Evolutionary conservation across 2,329 filamentous ascomycete species (phyloP), one percentile per base, ranked within the genome.

Genomic region (Pseudocercospora fuligena): DNA sequence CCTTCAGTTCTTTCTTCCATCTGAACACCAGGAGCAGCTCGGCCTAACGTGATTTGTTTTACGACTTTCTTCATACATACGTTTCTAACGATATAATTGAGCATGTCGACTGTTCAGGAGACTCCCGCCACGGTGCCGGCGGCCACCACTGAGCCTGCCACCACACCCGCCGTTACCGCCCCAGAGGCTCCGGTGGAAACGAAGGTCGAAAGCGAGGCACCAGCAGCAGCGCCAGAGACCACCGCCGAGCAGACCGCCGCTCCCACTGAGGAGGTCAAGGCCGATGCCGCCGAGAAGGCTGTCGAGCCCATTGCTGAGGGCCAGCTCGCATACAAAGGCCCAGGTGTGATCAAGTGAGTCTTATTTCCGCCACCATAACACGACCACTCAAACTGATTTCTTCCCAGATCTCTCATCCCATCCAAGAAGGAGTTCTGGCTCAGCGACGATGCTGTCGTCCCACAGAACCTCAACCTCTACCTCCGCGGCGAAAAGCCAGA

Each of bases 401-500:
- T 57, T 46, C 21, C 12, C 74, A 96, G 92, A 88, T 92, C 93
- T 80, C 87, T 98, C 77, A 89, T 92, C 75, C 94, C 93, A 84
- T 89, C 90, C 80, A 97, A 97, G 88, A 93, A 93, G 80, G 92
- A 92, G 84, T 97, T 98, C 78, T 85, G 82, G 83, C 79, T 84
- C 73, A 82, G 84, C 60, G 89, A 92, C 47, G 86, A 90, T 65
- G 79, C 85, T 47, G 90, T 96, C 67, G 88, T 93, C 76, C 82
- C 88, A 74, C 90, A 94, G 82, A 86, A 90, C 78, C 86, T 97
- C 65, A 81, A 85, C 73, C 83, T 86, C 74, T 97, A 94, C 85
- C 86, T 96, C 74, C 92, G 93, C 82, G 90, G 89, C 76, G 93
- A 97, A 87, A 97, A 97, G 90, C 86, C 90, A 64, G 86, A 89